Evolutionary conservation across 1,284 basidiomycete species (phyloP), one percentile per base, ranked within the genome.

Genomic region (Phellinidium pouzarii): DNA sequence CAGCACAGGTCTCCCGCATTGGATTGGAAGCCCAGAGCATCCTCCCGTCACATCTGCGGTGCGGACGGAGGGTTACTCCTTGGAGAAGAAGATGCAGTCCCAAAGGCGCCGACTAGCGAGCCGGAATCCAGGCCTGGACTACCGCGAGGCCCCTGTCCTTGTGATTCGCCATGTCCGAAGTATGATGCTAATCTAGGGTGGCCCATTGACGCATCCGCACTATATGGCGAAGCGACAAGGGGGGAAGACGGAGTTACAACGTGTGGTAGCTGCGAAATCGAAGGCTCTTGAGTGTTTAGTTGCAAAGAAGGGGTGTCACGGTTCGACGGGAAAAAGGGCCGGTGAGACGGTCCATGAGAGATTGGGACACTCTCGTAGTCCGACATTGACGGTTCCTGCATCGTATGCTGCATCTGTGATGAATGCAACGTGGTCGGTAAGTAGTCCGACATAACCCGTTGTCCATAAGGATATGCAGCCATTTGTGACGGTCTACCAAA

Each of bases 281-380:
- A 41, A 37, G 22, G 36, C 26, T 52, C 34, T 20, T 27, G 54
- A n/a, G 43, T 12, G 23, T 25, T 34, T 5, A 41, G 25, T 17
- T 52, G 50, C 19, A 46, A 52, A 20, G 50, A 36, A 8, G 54
- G 41, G 5, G 51, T 19, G 14, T 53, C 48, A 20, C 54, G 49
- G 17, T 29, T 36, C 14, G 48, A 20, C n/a, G 53, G 44, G 29
- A 53, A 50, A 41, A 50, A 57, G 14, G 52, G 55, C 27, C 52
- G 55, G 14, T 57, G 55, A 3, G 47, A 44, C 23, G 44, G 26
- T 4, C 44, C 47, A 47, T 53, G 51, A 23, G 55, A 57, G 29
- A 57, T 53, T 27, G 51, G 55, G 27, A 57, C 52, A 29, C 38
- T 53, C 29, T 52, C 47, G n/a, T 43, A 53, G 23, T 53, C 55